These are phyloP conservation scores for Gastrolobium villosum DNA, from an alignment of 306 rosid genomes.

Conservation along the genomic window DNA sequence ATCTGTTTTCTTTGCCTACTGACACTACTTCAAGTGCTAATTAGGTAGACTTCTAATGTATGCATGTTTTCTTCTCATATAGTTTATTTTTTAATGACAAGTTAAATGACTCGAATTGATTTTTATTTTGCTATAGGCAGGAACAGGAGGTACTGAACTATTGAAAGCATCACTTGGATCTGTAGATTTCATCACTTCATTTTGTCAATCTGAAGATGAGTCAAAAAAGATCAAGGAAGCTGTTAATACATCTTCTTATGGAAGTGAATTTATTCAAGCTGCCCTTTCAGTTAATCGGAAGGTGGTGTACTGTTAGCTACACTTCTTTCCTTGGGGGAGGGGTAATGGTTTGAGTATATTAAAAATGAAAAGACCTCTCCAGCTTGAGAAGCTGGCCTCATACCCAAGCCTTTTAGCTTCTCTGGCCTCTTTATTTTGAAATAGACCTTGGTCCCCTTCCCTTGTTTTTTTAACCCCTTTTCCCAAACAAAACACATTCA, in stretches of 20 bases:
- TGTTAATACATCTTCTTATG: conserved; percentile 80
- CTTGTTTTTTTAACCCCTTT: neutral
- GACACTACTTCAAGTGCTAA: conserved; percentile 29
- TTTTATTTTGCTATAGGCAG: conserved; percentile 69
- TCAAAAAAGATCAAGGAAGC: conserved; percentile 85
- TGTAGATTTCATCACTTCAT: conserved; percentile 91
- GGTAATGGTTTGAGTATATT: conserved; percentile 37
- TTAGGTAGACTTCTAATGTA: neutral
- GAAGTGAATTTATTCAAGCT: conserved; percentile 94
- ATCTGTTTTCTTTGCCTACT: neutral
- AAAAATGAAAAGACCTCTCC: conserved; percentile 25
- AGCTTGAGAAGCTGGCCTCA: conserved; percentile 14
- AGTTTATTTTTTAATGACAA: conserved; percentile 34
- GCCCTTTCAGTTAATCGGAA: conserved; percentile 87
- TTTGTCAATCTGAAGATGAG: conserved; percentile 75
- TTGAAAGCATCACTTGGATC: conserved; percentile 93
- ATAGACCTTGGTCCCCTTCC: neutral
- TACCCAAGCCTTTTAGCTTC: conserved; percentile 29
- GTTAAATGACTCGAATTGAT: conserved; percentile 50
- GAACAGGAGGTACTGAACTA: conserved; percentile 65
- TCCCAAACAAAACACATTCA: conserved; percentile 2
- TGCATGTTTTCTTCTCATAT: conserved; percentile 24
- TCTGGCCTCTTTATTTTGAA: conserved; percentile 27
- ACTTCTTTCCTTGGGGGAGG: conserved; percentile 30
- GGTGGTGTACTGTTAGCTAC: conserved; percentile 55